Conservation (phyloP, 495 filamentous ascomycete species). For the Paragyromitra xinjiangensis region DNA sequence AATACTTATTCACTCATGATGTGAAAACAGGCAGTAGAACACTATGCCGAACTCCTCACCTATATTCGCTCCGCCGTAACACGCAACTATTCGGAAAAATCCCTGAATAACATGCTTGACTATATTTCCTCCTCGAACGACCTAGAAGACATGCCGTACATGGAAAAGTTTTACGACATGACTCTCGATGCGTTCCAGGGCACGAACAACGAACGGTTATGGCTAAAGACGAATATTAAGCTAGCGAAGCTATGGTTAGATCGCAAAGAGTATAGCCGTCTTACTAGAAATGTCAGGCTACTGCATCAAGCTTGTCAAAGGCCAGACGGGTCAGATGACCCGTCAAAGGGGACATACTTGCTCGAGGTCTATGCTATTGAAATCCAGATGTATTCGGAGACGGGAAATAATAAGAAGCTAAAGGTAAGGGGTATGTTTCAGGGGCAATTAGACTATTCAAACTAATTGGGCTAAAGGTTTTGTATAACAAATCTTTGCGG, state of each 20-base stretch:
- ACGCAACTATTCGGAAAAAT: slow-evolving; percentile 98
- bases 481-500: slow-evolving; percentile 88
- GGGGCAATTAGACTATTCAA: not conserved
- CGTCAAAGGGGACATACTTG: slow-evolving; percentile 94
- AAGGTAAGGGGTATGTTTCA: slow-evolving; percentile 64
- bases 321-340: slow-evolving; percentile 89
- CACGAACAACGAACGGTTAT: slow-evolving; percentile 96
- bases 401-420: slow-evolving; percentile 94
- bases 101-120: slow-evolving; percentile 99
- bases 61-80: slow-evolving; percentile 98
- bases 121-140: slow-evolving; percentile 81
- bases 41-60: slow-evolving; percentile 93
- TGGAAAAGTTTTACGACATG: slow-evolving; percentile 94
- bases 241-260: slow-evolving; percentile 89
- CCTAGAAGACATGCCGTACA: slow-evolving; percentile 78
- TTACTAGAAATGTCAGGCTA: slow-evolving; percentile 85
- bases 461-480: slow-evolving; percentile 61
- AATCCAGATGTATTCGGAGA: slow-evolving; percentile 98
- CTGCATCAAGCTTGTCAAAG: slow-evolving; percentile 89
- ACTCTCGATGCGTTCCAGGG: slow-evolving; percentile 94
- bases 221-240: slow-evolving; percentile 99
- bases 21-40: slow-evolving; percentile 79
- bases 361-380: slow-evolving; percentile 96
- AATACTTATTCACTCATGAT: not conserved
- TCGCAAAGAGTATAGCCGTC: slow-evolving; percentile 81